Base-by-base conservation (phyloP, 306 rosid species). In the Pyrus bretschneideri region DNA sequence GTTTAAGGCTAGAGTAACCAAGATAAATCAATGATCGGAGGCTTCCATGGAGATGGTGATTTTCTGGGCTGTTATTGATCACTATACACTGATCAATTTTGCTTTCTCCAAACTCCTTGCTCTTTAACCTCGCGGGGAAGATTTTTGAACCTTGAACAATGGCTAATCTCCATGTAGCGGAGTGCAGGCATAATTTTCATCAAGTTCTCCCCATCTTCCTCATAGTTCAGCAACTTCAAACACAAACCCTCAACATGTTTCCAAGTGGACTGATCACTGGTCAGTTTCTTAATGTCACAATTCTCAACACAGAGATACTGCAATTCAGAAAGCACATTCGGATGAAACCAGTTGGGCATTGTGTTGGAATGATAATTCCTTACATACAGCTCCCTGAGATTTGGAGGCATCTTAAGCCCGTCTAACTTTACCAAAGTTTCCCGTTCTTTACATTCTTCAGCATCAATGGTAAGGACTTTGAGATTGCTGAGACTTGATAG, bases 281-380 rank as follows among this genome's bases (percentile, higher is more conserved):
- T 33, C 38, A 33, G 38, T 33, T 1, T 33, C 38, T 0, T 1
- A 33, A 33, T 33, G 38, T 33, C 38, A 33, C 38, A 33, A 33
- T 33, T 33, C 38, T 33, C 38, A 1, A 33, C 38, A 33, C 75
- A 78, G 11, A 78, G 72, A 49, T 70, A 78, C 9, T 46, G 65
- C 71, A 78, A 45, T 61, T 18, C 3, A 2, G 13, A 3, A 49
- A 78, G 81, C 44, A 0, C 1, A 1, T 10, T 1, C 1, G 82
- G 82, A 55, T 38, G 10, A 40, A 78, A 22, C 82, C 82, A 78
- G n/a, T 5, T 19, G 10, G 82, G 82, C n/a, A 78, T 14, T 14
- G 21, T 71, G 4, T 23, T 21, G 13, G 17, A 1, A 9, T 4
- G 42, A 67, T 78, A 78, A 46, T 71, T 33, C 11, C 44, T 51